Conservation (phyloP, 305 asterid species). For the Nicotiana rustica region DNA sequence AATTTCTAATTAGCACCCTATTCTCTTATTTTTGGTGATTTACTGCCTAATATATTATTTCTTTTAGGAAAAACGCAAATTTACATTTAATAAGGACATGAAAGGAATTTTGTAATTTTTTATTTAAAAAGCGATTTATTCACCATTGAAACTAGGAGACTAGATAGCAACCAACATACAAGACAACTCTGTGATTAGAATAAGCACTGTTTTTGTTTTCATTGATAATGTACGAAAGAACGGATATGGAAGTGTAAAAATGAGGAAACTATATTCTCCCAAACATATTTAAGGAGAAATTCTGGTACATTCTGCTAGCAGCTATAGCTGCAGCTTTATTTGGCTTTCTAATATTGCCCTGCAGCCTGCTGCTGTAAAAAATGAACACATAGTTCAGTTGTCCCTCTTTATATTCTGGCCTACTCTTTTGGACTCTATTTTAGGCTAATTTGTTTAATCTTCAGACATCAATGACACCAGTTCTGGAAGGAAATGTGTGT, state of each 20-base stretch:
- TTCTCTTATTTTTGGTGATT: background rate
- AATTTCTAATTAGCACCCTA: background rate
- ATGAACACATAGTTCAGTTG: background rate
- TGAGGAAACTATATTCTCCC: background rate
- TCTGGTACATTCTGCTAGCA: background rate
- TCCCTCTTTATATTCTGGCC: background rate
- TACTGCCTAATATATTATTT: too few species aligned
- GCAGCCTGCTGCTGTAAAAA: background rate
- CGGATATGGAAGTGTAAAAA: background rate
- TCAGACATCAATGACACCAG: background rate
- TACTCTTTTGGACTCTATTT: background rate
- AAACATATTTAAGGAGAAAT: background rate
- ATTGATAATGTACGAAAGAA: background rate
- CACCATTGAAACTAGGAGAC: background rate
- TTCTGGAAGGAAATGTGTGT: background rate
- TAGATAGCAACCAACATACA: too few species aligned
- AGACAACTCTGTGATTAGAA: background rate
- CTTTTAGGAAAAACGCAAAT: background rate
- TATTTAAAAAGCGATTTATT: too few species aligned
- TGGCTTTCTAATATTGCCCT: background rate
- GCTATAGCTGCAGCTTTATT: too few species aligned
- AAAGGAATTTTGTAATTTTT: background rate
- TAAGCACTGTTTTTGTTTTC: background rate
- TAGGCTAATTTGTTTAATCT: background rate
- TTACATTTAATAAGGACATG: background rate